Percentiles rank a stretch among this genome's conserved stretches.
phyloP scores from a whole-genome alignment of 2,329 filamentous ascomycete species.

The Monosporascus sp. region DNA sequence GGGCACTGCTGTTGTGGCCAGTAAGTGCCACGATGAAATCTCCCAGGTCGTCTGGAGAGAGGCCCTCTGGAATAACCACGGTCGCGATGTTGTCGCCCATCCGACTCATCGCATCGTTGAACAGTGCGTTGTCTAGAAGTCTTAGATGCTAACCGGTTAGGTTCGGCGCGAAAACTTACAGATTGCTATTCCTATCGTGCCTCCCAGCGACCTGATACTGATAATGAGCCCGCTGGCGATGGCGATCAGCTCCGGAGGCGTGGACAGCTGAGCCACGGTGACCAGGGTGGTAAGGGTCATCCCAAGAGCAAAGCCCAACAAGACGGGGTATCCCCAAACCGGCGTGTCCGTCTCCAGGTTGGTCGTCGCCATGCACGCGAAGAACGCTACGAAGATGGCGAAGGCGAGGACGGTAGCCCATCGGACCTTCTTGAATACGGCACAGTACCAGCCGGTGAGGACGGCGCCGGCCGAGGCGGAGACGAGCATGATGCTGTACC shows the following conservation, averaged over 20 bases:
- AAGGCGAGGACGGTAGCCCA: slow-evolving; percentile 22
- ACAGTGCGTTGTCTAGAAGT: slow-evolving; percentile 17
- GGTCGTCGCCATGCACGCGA: slow-evolving; percentile 30
- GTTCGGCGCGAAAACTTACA: slow-evolving; percentile 4
- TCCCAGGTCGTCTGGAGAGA: slow-evolving; percentile 15
- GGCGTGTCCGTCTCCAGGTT: slow-evolving; percentile 14
- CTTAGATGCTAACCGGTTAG: neutral
- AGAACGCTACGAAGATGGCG: slow-evolving; percentile 26
- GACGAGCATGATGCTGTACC: slow-evolving; percentile 30
- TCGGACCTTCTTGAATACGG: slow-evolving; percentile 20
- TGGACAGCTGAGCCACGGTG: slow-evolving; percentile 33
- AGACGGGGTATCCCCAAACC: slow-evolving; percentile 32
- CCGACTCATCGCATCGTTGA: slow-evolving; percentile 20
- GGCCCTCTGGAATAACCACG: slow-evolving; percentile 25
- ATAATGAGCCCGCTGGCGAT: slow-evolving; percentile 29
- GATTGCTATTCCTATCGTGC: slow-evolving; percentile 44
- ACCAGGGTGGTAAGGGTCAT: slow-evolving; percentile 30
- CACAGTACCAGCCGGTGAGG: slow-evolving; percentile 27
- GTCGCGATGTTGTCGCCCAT: slow-evolving; percentile 27
- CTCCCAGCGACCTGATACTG: slow-evolving; percentile 36
- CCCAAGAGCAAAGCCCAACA: slow-evolving; percentile 30
- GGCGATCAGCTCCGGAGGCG: slow-evolving; percentile 30
- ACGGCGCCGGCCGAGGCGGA: slow-evolving; percentile 23
- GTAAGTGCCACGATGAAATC: slow-evolving; percentile 23
- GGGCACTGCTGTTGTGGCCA: slow-evolving; percentile 18